phyloP scores from a whole-genome alignment of 2,329 filamentous ascomycete genomes.

The Colletotrichum tamarilloi region DNA sequence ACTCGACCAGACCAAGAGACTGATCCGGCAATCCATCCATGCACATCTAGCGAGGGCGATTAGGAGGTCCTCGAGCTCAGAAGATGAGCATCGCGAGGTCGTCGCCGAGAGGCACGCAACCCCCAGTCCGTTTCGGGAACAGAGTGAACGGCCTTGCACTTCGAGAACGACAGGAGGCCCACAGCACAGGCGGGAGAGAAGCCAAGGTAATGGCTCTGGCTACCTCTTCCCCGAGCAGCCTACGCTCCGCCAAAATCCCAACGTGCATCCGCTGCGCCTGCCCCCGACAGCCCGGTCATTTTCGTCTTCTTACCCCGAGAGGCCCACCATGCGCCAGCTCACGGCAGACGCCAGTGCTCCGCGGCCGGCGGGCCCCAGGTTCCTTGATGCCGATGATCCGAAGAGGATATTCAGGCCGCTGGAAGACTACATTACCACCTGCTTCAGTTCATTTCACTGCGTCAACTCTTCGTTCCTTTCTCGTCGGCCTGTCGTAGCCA shows the following conservation, averaged over 20 bases:
- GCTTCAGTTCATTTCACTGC: conserved; percentile 75
- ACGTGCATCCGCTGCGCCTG: conserved; percentile 37
- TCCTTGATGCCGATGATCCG: conserved; percentile 47
- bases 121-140: background rate
- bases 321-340: conserved; percentile 41
- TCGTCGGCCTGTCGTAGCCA: conserved; percentile 35
- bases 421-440: conserved; percentile 80
- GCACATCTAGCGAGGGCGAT: conserved; percentile 48
- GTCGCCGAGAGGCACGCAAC: background rate
- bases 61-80: conserved; percentile 38
- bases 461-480: conserved; percentile 82
- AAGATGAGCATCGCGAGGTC: conserved; percentile 25
- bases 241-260: conserved; percentile 46
- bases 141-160: conserved; percentile 10
- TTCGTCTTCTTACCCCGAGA: conserved; percentile 59
- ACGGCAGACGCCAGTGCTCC: conserved; percentile 27
- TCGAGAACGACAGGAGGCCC: background rate
- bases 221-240: conserved; percentile 52
- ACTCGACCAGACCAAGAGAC: conserved; percentile 65
- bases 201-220: conserved; percentile 5
- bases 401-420: conserved; percentile 78
- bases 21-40: conserved; percentile 56
- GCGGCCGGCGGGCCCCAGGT: conserved; percentile 23
- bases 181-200: conserved; percentile 23
- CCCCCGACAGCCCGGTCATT: conserved; percentile 48